A percentile compares a stretch with the other conserved stretches of the same genome.
phyloP scores from a whole-genome alignment of 2,329 filamentous ascomycete genomes.

The Endoconidiophora laricicola region DNA sequence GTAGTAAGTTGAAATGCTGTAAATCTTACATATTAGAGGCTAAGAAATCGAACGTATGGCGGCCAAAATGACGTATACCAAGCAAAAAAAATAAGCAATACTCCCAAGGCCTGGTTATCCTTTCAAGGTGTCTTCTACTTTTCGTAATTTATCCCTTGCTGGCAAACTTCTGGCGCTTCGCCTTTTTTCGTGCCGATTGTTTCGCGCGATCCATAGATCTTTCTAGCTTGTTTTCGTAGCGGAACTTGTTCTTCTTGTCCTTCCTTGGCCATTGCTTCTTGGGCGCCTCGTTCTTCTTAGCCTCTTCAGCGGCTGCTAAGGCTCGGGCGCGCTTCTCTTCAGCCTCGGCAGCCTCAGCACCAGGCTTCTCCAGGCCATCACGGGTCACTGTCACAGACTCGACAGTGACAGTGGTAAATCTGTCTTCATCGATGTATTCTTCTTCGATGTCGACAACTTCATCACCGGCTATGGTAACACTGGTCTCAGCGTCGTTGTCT shows the following conservation, averaged over 20 bases:
- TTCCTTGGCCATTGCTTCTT: slow-evolving; percentile 27
- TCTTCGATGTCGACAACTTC: slow-evolving; percentile 62
- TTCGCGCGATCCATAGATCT: slow-evolving; percentile 58
- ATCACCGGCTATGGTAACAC: slow-evolving; percentile 29
- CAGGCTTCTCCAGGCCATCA: slow-evolving; percentile 48
- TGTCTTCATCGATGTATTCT: slow-evolving; percentile 92
- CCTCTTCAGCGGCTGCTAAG: slow-evolving; percentile 17
- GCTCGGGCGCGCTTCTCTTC: slow-evolving; percentile 23
- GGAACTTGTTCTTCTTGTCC: slow-evolving; percentile 79
- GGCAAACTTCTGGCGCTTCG: slow-evolving; percentile 15
- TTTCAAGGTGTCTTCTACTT: neutral
- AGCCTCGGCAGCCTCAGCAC: slow-evolving; percentile 22
- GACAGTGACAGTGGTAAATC: slow-evolving; percentile 86
- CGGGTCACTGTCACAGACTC: slow-evolving; percentile 70
- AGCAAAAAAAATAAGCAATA: too few species aligned
- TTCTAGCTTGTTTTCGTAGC: slow-evolving; percentile 80
- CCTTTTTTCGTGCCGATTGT: slow-evolving; percentile 46
- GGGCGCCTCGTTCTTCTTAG: slow-evolving; percentile 23
- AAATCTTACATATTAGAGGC: too few species aligned
- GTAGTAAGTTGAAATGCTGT: too few species aligned
- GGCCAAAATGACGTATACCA: too few species aligned
- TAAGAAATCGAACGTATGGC: too few species aligned
- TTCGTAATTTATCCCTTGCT: slow-evolving; percentile 4
- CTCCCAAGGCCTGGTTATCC: too few species aligned
- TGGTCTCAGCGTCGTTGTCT: slow-evolving; percentile 20